Evolutionary conservation across 2,329 filamentous ascomycete species (phyloP).

Genomic region (Zasmidium cellare): DNA sequence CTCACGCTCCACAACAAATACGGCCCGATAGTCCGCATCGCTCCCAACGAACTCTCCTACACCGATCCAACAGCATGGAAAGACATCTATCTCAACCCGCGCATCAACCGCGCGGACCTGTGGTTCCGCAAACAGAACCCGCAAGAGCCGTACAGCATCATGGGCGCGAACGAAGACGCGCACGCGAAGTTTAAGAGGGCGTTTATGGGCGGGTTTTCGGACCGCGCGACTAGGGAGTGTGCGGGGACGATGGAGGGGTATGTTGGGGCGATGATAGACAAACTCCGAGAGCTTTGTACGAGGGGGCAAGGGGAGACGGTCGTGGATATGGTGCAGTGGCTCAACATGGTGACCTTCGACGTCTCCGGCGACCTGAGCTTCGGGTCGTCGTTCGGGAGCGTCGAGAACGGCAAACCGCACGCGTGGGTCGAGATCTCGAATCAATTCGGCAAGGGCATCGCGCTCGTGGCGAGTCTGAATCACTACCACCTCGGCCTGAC

Average conservation of each 20-base stretch:
- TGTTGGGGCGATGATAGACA: conserved; percentile 1
- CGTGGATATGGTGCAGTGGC: conserved; percentile 16
- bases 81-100: conserved; percentile 37
- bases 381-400: conserved; percentile 6
- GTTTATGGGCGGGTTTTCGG: conserved; percentile 4
- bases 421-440: conserved; percentile 9
- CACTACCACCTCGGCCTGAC: background rate
- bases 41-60: conserved; percentile 50
- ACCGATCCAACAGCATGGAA: conserved; percentile 41
- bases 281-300: background rate
- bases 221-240: background rate
- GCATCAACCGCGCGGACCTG: background rate
- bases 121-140: conserved; percentile 1
- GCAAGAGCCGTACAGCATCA: background rate
- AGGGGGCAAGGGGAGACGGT: background rate
- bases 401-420: conserved; percentile 2
- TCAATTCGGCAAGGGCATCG: conserved; percentile 7
- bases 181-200: conserved; percentile 7
- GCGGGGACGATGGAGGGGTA: background rate
- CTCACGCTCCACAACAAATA: conserved; percentile 36
- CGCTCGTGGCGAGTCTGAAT: conserved; percentile 4
- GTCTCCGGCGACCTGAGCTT: conserved; percentile 10
- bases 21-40: conserved; percentile 47
- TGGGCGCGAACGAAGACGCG: conserved; percentile 4
- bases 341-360: conserved; percentile 13